These are phyloP conservation scores for Venturia asperata DNA, from an alignment of 2,329 filamentous ascomycete species.

Conservation along the genomic window DNA sequence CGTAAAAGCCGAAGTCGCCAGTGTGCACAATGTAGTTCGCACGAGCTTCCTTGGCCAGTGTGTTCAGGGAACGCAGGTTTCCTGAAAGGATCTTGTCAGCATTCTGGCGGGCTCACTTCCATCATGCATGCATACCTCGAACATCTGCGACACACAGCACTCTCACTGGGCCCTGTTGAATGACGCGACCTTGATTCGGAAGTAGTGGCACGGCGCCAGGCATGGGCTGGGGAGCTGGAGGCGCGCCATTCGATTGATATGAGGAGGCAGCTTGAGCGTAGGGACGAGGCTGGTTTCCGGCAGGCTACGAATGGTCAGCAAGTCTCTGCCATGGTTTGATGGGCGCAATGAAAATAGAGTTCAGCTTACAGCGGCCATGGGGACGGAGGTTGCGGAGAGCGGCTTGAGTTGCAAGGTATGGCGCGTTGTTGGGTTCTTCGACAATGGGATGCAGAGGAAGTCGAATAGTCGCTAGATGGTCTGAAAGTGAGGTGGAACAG, in stretches of 20 bases:
- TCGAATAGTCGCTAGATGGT: neutral
- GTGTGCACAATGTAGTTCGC: conserved; percentile 98
- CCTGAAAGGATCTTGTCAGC: conserved; percentile 47
- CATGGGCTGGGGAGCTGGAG: conserved; percentile 36
- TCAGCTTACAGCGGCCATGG: conserved; percentile 8
- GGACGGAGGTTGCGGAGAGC: conserved; percentile 7
- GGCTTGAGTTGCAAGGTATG: neutral
- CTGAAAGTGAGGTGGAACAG: neutral
- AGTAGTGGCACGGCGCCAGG: conserved; percentile 42
- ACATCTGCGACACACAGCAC: conserved; percentile 48
- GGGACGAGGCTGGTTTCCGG: conserved; percentile 44
- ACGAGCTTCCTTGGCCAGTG: conserved; percentile 86
- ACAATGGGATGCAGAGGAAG: neutral
- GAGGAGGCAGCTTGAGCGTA: conserved; percentile 39
- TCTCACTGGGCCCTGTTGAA: conserved; percentile 42
- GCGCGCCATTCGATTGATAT: conserved; percentile 28
- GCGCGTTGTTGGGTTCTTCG: conserved; percentile 1
- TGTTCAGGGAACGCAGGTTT: conserved; percentile 91
- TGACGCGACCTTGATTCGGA: conserved; percentile 47
- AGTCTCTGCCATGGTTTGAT: neutral
- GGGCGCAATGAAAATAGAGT: conserved; percentile 4
- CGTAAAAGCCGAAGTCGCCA: conserved; percentile 98
- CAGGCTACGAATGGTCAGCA: conserved; percentile 35
- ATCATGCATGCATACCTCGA: conserved; percentile 35
- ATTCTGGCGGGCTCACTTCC: neutral